Evolutionary conservation across 805 yeast genomes (phyloP).

Genomic region (Metschnikowia arizonensis): DNA sequence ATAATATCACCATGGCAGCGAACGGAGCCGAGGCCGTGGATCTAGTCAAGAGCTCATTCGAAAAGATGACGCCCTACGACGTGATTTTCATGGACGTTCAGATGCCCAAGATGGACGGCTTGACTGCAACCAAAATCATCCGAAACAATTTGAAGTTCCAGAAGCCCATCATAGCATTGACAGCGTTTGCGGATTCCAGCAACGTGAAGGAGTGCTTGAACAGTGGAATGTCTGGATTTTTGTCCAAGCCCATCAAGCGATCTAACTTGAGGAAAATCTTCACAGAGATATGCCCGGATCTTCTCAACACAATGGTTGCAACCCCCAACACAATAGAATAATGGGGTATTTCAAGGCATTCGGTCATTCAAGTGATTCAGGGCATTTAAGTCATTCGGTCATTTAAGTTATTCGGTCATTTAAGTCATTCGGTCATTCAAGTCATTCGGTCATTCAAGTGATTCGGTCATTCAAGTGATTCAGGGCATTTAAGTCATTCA

Average conservation of each 20-base stretch:
- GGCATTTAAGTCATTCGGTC: too few relatives aligned
- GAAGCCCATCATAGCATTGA: conserved; percentile 85
- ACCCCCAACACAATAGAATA: conserved; percentile 23
- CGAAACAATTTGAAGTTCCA: conserved; percentile 56
- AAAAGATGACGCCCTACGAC: conserved; percentile 48
- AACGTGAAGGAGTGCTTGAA: conserved; percentile 80
- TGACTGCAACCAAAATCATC: conserved; percentile 73
- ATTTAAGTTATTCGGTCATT: too few relatives aligned
- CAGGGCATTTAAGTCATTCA: too few relatives aligned
- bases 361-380: too few relatives aligned
- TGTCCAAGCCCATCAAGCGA: conserved; percentile 83
- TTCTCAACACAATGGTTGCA: conserved; percentile 30
- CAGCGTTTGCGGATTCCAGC: conserved; percentile 93
- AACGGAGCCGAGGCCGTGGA: conserved; percentile 90
- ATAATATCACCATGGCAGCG: conserved; percentile 68
- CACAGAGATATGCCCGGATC: conserved; percentile 40
- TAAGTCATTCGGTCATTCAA: too few relatives aligned
- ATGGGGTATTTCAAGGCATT: neutral
- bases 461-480: too few relatives aligned
- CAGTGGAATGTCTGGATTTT: conserved; percentile 91
- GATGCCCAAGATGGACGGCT: conserved; percentile 92
- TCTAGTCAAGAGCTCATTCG: conserved; percentile 48
- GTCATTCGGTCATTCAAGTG: too few relatives aligned
- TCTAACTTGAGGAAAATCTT: conserved; percentile 58
- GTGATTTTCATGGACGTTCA: conserved; percentile 95